Evolutionary conservation across 2,329 filamentous ascomycete genomes (phyloP).

Genomic region (Talaromyces pinophilus): DNA sequence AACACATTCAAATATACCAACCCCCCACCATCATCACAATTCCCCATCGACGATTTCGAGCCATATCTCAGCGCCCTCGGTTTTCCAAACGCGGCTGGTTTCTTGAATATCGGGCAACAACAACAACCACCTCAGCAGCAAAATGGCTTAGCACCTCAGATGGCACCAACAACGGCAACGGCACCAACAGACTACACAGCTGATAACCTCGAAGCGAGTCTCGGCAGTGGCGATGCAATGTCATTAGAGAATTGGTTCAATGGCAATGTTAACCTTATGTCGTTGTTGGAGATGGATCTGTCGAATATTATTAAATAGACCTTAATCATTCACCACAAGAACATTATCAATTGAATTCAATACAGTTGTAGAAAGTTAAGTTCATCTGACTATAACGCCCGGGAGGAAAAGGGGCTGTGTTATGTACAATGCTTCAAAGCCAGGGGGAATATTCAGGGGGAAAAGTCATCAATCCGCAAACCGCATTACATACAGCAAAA

Average conservation of each 20-base stretch:
- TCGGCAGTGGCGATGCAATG: conserved; percentile 15
- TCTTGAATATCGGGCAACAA: conserved; percentile 21
- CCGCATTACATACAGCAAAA: background rate
- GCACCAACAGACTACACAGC: conserved; percentile 5
- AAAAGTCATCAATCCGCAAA: conserved; percentile 12
- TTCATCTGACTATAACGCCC: background rate
- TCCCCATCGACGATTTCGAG: conserved; percentile 23
- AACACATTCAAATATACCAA: conserved; percentile 11
- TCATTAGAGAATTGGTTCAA: conserved; percentile 25
- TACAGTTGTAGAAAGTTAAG: background rate
- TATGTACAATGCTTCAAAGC: conserved; percentile 16
- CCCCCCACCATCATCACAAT: background rate
- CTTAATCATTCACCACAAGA: background rate
- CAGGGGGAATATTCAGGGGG: background rate
- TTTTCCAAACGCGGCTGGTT: conserved; percentile 24
- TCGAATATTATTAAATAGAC: conserved; percentile 22
- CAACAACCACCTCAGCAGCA: background rate
- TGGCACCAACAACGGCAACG: background rate
- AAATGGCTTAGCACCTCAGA: background rate
- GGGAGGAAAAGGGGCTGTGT: background rate
- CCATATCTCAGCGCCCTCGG: conserved; percentile 26
- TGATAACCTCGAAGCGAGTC: conserved; percentile 3
- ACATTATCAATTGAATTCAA: background rate
- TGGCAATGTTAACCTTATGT: conserved; percentile 26
- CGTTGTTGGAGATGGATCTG: conserved; percentile 25